Evolutionary conservation across 2,329 filamentous ascomycete species (phyloP).

Genomic region (Aspergillus sp.): DNA sequence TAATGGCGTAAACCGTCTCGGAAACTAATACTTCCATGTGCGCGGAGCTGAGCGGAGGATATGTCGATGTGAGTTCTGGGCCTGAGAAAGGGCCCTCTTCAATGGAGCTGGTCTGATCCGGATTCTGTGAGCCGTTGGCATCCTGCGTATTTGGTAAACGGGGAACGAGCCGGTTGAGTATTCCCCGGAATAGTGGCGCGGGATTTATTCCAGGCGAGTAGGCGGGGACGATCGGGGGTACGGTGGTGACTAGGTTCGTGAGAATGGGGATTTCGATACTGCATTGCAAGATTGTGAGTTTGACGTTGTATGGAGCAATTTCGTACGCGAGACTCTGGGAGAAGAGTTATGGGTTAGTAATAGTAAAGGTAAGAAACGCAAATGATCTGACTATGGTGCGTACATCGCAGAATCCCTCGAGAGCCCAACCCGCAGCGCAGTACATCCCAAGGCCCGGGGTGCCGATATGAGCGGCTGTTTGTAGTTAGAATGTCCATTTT

Average conservation of each 20-base stretch:
- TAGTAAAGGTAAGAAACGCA: neutral
- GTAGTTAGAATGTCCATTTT: conserved; percentile 19
- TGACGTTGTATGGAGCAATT: conserved; percentile 94
- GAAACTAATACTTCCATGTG: conserved; percentile 73
- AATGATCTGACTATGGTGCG: conserved; percentile 6
- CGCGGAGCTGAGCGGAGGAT: conserved; percentile 68
- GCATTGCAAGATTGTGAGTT: conserved; percentile 91
- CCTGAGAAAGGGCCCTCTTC: conserved; percentile 39
- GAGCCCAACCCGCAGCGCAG: conserved; percentile 88
- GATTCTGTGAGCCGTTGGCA: conserved; percentile 12
- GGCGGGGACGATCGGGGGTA: conserved; percentile 69
- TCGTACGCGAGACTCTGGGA: conserved; percentile 79
- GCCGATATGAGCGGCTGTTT: conserved; percentile 75
- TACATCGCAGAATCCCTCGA: conserved; percentile 93
- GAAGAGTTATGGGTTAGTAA: conserved; percentile 16
- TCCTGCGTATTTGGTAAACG: conserved; percentile 59
- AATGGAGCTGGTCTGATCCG: conserved; percentile 22
- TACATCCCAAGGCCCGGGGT: conserved; percentile 90
- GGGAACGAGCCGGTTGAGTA: conserved; percentile 77
- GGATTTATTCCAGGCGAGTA: conserved; percentile 69
- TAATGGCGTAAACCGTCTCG: conserved; percentile 88
- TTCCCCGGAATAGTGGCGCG: conserved; percentile 79
- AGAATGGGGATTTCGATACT: conserved; percentile 89
- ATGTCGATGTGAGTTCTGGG: conserved; percentile 62
- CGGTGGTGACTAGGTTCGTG: conserved; percentile 82